Base-by-base conservation (phyloP, 2,329 filamentous ascomycete genomes). In the Chaetomiaceae sp. region DNA sequence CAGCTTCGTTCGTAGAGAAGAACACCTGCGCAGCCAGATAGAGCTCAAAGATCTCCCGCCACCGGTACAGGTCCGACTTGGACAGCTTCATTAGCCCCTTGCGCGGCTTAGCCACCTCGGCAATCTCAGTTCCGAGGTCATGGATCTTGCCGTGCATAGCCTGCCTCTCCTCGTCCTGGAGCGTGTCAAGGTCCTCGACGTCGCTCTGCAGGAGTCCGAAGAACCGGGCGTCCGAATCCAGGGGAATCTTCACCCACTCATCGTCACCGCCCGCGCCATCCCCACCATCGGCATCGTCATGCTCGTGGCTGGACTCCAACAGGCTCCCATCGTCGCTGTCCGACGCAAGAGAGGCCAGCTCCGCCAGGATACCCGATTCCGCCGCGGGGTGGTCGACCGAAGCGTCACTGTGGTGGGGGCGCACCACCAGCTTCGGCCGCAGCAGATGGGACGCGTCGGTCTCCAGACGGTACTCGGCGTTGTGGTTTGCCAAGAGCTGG, bases 21-120 rank as follows among this genome's bases (percentile, higher is more conserved):
- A 95, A 95, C 24, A 94, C 74, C 45, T 84, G 78, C 7, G 84
- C 83, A 46, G 93, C 83, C 11, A 90, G 68, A 59, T 95, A 95
- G 0, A 91, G 68, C 49, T 88, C 82, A 58, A 95, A 91, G 52
- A 95, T 82, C 54, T 84, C 76, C 39, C 88, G 79, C 88, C 88
- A 95, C 30, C 75, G 76, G 43, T 81, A 78, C 19, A 94, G 67
- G 60, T 93, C 85, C 36, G 74, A 81, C 51, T 76, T 79, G 37
- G 77, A 74, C 17, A 79, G 76, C 44, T 69, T 73, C 19, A 76
- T 76, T 3, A 56, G 12, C 4, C 51, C 47, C 42, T 52, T 56
- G 17, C 47, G 48, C 10, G 85, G 85, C 49, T 79, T 78, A 0
- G 84, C 79, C 7, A 87, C 72, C 36, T 71, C 70, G 20, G 79